A percentile compares a stretch with the other conserved stretches of the same genome.
Conservation (phyloP, 106 monocot species). For the Amphibolis antarctica region DNA sequence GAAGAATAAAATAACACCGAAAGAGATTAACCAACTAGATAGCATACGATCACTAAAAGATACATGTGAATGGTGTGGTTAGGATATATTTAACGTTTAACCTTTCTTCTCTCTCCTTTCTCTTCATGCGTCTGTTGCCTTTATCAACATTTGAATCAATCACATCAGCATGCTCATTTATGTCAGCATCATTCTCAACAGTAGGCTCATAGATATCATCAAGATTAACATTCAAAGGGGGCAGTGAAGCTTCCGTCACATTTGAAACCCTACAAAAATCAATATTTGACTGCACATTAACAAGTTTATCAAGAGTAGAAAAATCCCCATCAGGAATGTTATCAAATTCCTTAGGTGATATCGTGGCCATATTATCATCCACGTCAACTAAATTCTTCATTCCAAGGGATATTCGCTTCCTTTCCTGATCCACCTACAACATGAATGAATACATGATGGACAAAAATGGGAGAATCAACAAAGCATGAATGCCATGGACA, state of each 20-base stretch:
- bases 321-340: constrained; percentile 2
- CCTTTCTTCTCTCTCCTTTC: constrained; percentile 77
- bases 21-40: constrained; percentile 6
- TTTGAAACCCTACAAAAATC: neutral
- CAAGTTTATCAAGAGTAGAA: constrained; percentile 8
- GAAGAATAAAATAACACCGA: neutral
- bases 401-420: constrained; percentile 54
- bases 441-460: neutral
- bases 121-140: constrained; percentile 33
- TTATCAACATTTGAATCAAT: constrained; percentile 19
- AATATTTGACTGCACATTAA: constrained; percentile 7
- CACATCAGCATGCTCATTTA: neutral
- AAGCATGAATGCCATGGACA: neutral
- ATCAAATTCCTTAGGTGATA: neutral
- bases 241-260: constrained; percentile 38
- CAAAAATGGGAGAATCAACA: neutral
- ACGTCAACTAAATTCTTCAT: constrained; percentile 71
- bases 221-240: constrained; percentile 63
- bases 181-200: too few relatives aligned
- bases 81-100: neutral
- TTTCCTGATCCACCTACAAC: constrained; percentile 61
- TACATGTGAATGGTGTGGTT: neutral
- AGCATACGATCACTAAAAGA: neutral
- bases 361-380: constrained; percentile 6
- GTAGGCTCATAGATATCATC: constrained; percentile 54